A percentile compares a stretch with the other conserved stretches of the same genome.
Evolutionary conservation across 78 protist genomes (phyloP).

Genomic region (Dictyostelium brefeldianum): DNA sequence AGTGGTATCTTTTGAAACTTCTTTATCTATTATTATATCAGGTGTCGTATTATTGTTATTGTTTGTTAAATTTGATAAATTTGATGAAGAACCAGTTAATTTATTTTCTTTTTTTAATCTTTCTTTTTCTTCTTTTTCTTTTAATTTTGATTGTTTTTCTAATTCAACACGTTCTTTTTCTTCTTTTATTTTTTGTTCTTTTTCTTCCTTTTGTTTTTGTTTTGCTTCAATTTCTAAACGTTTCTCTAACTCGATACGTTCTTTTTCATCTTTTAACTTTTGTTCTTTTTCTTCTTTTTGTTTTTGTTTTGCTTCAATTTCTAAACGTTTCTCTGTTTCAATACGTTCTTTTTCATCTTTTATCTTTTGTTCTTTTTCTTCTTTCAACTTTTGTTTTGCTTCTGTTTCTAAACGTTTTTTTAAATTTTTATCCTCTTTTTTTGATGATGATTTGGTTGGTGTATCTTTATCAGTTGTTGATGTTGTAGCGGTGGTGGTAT

Average conservation of each 20-base stretch:
- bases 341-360: constrained; percentile 14
- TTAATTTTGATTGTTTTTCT: not conserved
- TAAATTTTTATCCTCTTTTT: constrained; percentile 10
- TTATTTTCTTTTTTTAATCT: not conserved
- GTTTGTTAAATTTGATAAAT: not conserved
- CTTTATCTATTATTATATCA: no score
- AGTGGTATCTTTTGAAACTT: no score
- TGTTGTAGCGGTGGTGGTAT: not conserved
- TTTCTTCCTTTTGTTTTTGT: constrained; percentile 5
- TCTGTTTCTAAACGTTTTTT: not conserved
- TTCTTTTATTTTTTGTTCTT: not conserved
- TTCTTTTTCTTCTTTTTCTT: constrained; percentile 1
- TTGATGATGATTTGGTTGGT: constrained; percentile 14
- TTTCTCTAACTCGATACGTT: constrained; percentile 2
- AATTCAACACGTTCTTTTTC: not conserved
- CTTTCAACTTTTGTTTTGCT: constrained; percentile 18
- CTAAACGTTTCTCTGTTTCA: not conserved
- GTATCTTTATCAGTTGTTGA: not conserved
- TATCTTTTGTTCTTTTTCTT: constrained; percentile 19
- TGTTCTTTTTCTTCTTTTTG: constrained; percentile 22
- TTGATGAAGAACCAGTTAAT: not conserved
- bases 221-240: not conserved
- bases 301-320: constrained; percentile 17
- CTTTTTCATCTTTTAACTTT: constrained; percentile 3
- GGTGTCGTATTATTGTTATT: no score